Evolutionary conservation across 148 eudicot species (phyloP).

Genomic region (Rhododendron henanense): DNA sequence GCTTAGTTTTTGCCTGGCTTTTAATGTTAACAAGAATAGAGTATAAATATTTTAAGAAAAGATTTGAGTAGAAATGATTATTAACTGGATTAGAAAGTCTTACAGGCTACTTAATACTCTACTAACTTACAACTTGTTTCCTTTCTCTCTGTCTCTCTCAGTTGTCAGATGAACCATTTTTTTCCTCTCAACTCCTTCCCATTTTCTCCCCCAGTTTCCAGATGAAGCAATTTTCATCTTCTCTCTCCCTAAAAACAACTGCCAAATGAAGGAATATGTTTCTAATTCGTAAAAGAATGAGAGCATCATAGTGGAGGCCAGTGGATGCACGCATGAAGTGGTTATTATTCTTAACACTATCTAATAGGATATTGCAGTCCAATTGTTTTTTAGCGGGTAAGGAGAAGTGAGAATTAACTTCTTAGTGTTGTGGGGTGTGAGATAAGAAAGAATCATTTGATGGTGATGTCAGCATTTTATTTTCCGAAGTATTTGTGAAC

Average conservation of each 20-base stretch:
- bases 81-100: background rate
- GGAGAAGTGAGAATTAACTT: background rate
- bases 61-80: background rate
- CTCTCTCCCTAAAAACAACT: background rate
- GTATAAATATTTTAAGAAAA: background rate
- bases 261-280: background rate
- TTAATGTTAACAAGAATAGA: background rate
- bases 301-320: background rate
- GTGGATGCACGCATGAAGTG: background rate
- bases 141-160: background rate
- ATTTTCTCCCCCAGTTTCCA: background rate
- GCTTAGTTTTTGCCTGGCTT: background rate
- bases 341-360: background rate
- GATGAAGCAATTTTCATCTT: background rate
- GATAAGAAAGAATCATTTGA: background rate
- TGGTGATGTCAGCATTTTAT: background rate
- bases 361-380: background rate
- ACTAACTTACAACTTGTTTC: background rate
- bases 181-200: background rate
- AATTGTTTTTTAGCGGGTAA: background rate
- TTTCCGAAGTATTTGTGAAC: background rate
- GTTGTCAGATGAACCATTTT: background rate
- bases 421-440: background rate
- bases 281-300: slow-evolving; percentile 1
- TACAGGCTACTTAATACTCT: background rate